Base-by-base conservation (phyloP, 2,329 filamentous ascomycete species). In the Escovopsis sp. region DNA sequence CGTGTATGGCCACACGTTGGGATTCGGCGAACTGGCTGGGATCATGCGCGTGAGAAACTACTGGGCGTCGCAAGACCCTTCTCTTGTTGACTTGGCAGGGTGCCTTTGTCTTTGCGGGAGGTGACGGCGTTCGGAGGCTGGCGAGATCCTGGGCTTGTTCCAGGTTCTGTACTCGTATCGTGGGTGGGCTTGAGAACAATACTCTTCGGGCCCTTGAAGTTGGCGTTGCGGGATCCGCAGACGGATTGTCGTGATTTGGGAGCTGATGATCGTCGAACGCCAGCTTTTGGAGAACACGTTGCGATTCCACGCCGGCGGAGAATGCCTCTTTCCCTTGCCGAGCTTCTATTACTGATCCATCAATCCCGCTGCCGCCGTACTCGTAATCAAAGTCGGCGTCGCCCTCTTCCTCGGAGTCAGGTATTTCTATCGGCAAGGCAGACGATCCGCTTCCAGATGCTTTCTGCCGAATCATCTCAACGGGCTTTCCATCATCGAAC, bases 1-100 rank as follows among this genome's bases (percentile, higher is more conserved):
- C 57, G 18, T 69, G 60, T 4, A 70, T 56, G 1, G 71, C 64
- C 1, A 77, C 64, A 4, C 73, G 67, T 48, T 77, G 73, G 8
- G 61, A 64, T 43, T 64, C 60, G 30, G 58, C 44, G 8, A 53
- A 55, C 28, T 61, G 56, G 8, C 58, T 59, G 28, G 57, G 56
- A n/a, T 52, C 2, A 48, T 39, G 32, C 38, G 49, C 12, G 44
- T 39, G 6, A 45, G 26, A 18, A 53, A 47, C 18, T 51, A 49
- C 30, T 53, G 51, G 6, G 59, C 44, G 3, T 38, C 59, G 60
- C 12, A 53, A 43, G 3, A 48, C 52, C 19, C 38, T 49, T 12
- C 28, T 30, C 12, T 11, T n/a, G 10, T n/a, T 9, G 28, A 11
- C 5, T 30, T n/a, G 26, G 12, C 11, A 15, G 15, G 15, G 9